These are phyloP conservation scores for Penicillium occitanis DNA, from an alignment of 2,329 filamentous ascomycete species.

Conservation along the genomic window DNA sequence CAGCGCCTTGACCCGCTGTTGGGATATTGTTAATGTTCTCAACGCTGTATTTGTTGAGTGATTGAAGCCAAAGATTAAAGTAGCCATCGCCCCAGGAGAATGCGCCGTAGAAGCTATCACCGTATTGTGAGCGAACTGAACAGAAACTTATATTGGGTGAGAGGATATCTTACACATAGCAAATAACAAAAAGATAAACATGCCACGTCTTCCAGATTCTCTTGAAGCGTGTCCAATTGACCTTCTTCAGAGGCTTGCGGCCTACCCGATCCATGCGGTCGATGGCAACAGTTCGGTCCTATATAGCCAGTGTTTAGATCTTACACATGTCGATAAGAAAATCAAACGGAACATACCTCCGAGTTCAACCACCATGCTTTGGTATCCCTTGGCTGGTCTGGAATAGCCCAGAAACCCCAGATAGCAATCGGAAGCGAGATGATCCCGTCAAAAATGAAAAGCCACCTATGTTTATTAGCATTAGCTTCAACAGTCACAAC, in stretches of 20 bases:
- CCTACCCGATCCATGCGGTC: constrained; percentile 11
- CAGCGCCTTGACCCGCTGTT: constrained; percentile 5
- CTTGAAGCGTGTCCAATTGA: constrained; percentile 12
- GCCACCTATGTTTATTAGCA: not conserved
- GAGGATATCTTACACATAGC: constrained; percentile 4
- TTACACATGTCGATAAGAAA: not conserved
- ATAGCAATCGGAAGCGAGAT: constrained; percentile 9
- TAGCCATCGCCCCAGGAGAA: constrained; percentile 17
- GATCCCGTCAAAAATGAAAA: constrained; percentile 15
- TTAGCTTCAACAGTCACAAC: not conserved
- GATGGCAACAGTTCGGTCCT: constrained; percentile 10
- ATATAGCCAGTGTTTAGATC: not conserved
- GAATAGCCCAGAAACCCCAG: constrained; percentile 14
- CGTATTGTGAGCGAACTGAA: not conserved
- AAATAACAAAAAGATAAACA: constrained; percentile 12
- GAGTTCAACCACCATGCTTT: constrained; percentile 1
- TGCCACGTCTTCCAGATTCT: constrained; percentile 10
- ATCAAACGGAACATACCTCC: not conserved
- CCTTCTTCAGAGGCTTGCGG: constrained; percentile 10
- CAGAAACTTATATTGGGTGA: not conserved
- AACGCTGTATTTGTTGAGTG: constrained; percentile 7
- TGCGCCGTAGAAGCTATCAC: constrained; percentile 7
- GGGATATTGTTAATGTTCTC: constrained; percentile 14
- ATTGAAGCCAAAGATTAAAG: constrained; percentile 3
- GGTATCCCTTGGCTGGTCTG: constrained; percentile 14